Conservation (phyloP, 2,329 filamentous ascomycete species). For the Hypocrella siamensis region DNA sequence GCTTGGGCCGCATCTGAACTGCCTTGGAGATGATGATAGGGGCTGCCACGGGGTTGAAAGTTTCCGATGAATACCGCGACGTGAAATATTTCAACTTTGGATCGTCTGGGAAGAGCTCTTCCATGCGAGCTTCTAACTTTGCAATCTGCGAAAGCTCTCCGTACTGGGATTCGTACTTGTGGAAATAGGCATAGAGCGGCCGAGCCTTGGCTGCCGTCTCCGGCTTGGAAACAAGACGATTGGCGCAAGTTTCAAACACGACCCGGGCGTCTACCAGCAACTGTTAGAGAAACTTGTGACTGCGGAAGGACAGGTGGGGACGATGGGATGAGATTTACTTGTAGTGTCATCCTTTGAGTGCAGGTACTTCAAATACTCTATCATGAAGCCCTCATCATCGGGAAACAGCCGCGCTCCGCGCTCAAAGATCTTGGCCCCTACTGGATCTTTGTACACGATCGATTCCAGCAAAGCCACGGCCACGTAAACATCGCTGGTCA, state of each 20-base stretch:
- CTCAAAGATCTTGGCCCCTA: conserved; percentile 91
- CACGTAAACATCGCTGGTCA: conserved; percentile 91
- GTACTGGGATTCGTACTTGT: conserved; percentile 88
- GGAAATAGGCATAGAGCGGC: conserved; percentile 78
- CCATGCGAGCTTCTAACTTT: conserved; percentile 85
- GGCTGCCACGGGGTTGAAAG: conserved; percentile 70
- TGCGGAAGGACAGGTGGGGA: not conserved
- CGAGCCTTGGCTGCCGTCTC: conserved; percentile 63
- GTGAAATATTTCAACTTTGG: conserved; percentile 61
- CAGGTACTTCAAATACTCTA: conserved; percentile 92
- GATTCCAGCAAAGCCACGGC: conserved; percentile 87
- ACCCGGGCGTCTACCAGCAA: conserved; percentile 61
- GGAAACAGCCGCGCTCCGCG: conserved; percentile 86
- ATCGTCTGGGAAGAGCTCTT: conserved; percentile 82
- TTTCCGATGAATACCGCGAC: conserved; percentile 52
- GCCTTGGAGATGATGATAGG: conserved; percentile 70
- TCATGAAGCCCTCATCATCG: conserved; percentile 80
- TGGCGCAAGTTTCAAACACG: conserved; percentile 89
- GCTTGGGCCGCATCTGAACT: conserved; percentile 57
- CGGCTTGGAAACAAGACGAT: conserved; percentile 61
- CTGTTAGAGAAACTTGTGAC: conserved; percentile 9
- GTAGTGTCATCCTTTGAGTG: conserved; percentile 86
- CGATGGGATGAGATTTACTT: conserved; percentile 41
- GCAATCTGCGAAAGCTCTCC: conserved; percentile 83
- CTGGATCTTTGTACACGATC: conserved; percentile 85